Evolutionary conservation across 805 yeast genomes (phyloP).

Genomic region (Zygosaccharomyces bailii): DNA sequence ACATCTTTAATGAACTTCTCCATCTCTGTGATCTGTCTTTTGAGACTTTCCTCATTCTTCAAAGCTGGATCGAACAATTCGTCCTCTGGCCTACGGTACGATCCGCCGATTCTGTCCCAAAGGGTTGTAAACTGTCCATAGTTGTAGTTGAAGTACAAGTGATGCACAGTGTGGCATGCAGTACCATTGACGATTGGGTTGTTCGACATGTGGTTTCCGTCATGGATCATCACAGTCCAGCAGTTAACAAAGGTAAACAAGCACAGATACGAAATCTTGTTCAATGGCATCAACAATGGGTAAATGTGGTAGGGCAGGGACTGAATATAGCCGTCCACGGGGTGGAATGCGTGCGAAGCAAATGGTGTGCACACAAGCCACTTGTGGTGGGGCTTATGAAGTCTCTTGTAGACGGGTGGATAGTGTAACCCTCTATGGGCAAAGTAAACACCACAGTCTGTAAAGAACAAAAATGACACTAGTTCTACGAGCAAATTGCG

Average conservation of each 20-base stretch:
- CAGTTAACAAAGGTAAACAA: slow-evolving; percentile 89
- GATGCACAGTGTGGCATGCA: slow-evolving; percentile 97
- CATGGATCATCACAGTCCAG: slow-evolving; percentile 99
- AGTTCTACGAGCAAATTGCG: slow-evolving; percentile 60
- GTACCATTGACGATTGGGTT: slow-evolving; percentile 96
- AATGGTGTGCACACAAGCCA: slow-evolving; percentile 99
- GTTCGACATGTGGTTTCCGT: slow-evolving; percentile 90
- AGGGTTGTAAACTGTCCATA: slow-evolving; percentile 97
- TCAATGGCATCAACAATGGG: slow-evolving; percentile 90
- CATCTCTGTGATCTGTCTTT: slow-evolving; percentile 65
- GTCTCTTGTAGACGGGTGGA: slow-evolving; percentile 77
- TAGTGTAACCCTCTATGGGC: slow-evolving; percentile 93
- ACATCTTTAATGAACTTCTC: slow-evolving; percentile 74
- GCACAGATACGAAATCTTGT: slow-evolving; percentile 76
- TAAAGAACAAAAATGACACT: slow-evolving; percentile 81
- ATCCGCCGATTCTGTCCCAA: slow-evolving; percentile 95
- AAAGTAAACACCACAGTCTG: slow-evolving; percentile 88
- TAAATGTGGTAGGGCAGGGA: slow-evolving; percentile 89
- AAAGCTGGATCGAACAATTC: slow-evolving; percentile 67
- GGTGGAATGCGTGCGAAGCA: slow-evolving; percentile 98
- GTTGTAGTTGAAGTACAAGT: slow-evolving; percentile 93
- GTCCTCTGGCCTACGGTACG: slow-evolving; percentile 89
- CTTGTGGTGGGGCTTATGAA: slow-evolving; percentile 98
- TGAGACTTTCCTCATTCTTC: slow-evolving; percentile 61
- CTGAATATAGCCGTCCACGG: slow-evolving; percentile 93